These are phyloP conservation scores for Solanum hybrid DNA, from an alignment of 305 asterid genomes.

Conservation along the genomic window DNA sequence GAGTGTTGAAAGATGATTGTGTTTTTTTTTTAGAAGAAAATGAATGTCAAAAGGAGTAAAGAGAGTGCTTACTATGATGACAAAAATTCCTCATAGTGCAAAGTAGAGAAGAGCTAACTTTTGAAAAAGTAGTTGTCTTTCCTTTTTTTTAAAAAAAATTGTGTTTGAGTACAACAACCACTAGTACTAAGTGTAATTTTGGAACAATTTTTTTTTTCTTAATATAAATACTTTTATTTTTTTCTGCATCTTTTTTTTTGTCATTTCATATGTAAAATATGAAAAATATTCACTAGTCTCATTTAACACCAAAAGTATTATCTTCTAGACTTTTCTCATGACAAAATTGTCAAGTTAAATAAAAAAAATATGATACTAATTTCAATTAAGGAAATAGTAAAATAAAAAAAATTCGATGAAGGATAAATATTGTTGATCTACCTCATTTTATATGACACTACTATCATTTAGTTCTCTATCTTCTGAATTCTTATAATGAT, in stretches of 20 bases:
- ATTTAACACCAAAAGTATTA: too few species aligned
- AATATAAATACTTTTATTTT: too few species aligned
- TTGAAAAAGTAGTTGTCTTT: slow-evolving; percentile 33
- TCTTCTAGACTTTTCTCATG: not conserved
- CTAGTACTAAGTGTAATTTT: not conserved
- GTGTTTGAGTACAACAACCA: not conserved
- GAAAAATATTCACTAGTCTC: not conserved
- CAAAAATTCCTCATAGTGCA: slow-evolving; percentile 23
- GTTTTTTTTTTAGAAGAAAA: slow-evolving; percentile 8
- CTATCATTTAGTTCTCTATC: too few species aligned
- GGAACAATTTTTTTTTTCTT: too few species aligned
- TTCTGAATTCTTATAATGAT: not conserved
- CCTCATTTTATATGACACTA: not conserved
- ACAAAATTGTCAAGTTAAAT: not conserved
- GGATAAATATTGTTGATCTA: too few species aligned
- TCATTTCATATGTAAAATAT: not conserved
- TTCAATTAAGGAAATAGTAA: not conserved
- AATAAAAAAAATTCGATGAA: too few species aligned
- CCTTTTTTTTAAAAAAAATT: not conserved
- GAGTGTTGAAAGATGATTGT: slow-evolving; percentile 1
- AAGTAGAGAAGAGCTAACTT: slow-evolving; percentile 40
- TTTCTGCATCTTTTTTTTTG: not conserved
- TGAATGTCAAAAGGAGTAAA: slow-evolving; percentile 4
- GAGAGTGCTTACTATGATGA: slow-evolving; percentile 45
- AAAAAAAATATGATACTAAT: too few species aligned